phyloP scores from a whole-genome alignment of 1,284 basidiomycete species.

The Boletus albobrunnescens region DNA sequence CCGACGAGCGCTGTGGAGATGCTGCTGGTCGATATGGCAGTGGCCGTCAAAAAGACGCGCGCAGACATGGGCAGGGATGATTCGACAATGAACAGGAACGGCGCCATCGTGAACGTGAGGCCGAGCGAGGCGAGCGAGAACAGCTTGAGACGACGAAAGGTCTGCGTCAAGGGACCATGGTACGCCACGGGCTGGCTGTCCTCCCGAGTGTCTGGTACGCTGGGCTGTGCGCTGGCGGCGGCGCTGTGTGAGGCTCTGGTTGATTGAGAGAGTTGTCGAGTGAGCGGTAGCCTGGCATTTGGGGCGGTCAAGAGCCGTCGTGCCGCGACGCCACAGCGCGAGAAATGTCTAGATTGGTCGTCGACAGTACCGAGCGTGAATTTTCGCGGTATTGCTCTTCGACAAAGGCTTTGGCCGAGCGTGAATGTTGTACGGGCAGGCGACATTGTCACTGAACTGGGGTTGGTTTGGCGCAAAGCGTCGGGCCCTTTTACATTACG shows the following conservation, averaged over 20 bases:
- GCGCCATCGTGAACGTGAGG: conserved; percentile 67
- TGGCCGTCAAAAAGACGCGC: conserved; percentile 63
- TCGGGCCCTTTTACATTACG: conserved; percentile 1
- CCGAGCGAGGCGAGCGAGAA: conserved; percentile 79
- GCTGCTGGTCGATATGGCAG: conserved; percentile 68
- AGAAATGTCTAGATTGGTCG: conserved; percentile 9
- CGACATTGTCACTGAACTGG: conserved; percentile 10
- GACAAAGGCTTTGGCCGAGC: conserved; percentile 15
- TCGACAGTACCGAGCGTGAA: background rate
- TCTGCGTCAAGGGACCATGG: conserved; percentile 64
- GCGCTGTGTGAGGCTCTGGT: conserved; percentile 6
- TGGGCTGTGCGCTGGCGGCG: conserved; percentile 5
- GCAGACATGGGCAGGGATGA: conserved; percentile 69
- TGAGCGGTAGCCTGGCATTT: background rate
- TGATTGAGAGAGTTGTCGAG: conserved; percentile 13
- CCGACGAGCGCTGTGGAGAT: conserved; percentile 72
- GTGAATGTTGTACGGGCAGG: conserved; percentile 3
- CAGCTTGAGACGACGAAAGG: conserved; percentile 75
- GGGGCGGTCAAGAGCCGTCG: conserved; percentile 2
- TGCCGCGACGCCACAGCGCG: background rate
- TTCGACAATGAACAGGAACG: conserved; percentile 78
- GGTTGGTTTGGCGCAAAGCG: too few relatives aligned
- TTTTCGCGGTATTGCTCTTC: conserved; percentile 7
- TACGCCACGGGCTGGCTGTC: conserved; percentile 36
- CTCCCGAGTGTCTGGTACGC: conserved; percentile 2